These are phyloP conservation scores for Cercophora newfieldiana DNA, from an alignment of 495 filamentous ascomycete species.

Conservation along the genomic window DNA sequence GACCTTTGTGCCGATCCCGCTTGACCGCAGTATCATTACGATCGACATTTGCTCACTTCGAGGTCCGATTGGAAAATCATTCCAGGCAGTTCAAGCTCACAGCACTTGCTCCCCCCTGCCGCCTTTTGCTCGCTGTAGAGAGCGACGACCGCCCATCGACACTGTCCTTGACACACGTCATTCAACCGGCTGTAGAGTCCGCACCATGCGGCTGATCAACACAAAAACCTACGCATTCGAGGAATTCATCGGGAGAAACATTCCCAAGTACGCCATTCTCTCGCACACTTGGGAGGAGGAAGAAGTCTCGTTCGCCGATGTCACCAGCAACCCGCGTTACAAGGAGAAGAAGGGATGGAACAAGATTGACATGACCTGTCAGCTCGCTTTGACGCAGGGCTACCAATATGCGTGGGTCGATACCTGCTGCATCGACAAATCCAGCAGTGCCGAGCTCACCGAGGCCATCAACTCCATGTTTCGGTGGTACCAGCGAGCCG, in stretches of 20 bases:
- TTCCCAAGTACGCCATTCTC: slow-evolving; percentile 11
- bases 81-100: too few relatives aligned
- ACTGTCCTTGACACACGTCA: too few relatives aligned
- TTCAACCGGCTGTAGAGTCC: too few relatives aligned
- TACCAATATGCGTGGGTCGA: not conserved
- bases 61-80: too few relatives aligned
- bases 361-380: not conserved
- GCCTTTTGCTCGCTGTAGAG: too few relatives aligned
- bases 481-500: slow-evolving; percentile 4
- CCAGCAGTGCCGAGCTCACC: not conserved
- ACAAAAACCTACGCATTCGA: not conserved
- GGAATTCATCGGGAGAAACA: not conserved
- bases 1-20: too few relatives aligned
- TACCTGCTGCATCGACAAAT: slow-evolving; percentile 4
- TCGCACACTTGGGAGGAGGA: slow-evolving; percentile 12
- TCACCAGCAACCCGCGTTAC: not conserved
- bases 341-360: slow-evolving; percentile 8
- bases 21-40: too few relatives aligned
- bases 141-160: too few relatives aligned
- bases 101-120: too few relatives aligned
- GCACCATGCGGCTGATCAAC: not conserved
- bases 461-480: slow-evolving; percentile 6
- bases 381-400: not conserved
- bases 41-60: too few relatives aligned
- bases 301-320: not conserved